A percentile compares a stretch with the other conserved stretches of the same genome.
phyloP scores from a whole-genome alignment of 2,329 filamentous ascomycete species.

The Neophaeococcomyces mojaviensis region DNA sequence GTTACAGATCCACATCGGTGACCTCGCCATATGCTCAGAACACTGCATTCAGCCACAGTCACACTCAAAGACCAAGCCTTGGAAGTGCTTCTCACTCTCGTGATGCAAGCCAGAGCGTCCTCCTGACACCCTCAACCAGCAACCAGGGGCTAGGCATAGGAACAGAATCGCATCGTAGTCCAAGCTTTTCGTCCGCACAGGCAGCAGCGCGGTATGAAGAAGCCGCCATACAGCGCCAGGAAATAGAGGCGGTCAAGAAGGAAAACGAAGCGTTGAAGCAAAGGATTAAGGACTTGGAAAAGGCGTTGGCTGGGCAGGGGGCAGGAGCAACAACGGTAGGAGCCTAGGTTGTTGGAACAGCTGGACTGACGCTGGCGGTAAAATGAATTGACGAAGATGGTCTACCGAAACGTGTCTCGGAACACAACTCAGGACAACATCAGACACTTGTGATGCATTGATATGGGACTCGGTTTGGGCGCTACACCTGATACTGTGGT shows the following conservation, averaged over 20 bases:
- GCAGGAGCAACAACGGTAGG: neutral
- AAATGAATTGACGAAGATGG: too few relatives aligned
- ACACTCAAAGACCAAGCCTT: neutral
- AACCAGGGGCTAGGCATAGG: neutral
- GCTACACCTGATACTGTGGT: too few relatives aligned
- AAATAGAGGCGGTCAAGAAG: slow-evolving; percentile 37
- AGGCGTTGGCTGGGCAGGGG: slow-evolving; percentile 10
- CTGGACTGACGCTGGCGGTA: neutral
- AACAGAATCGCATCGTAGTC: slow-evolving; percentile 11
- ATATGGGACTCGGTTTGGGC: too few relatives aligned
- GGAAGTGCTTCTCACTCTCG: neutral
- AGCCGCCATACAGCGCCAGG: slow-evolving; percentile 32
- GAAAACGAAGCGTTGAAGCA: slow-evolving; percentile 41
- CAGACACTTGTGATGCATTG: too few relatives aligned
- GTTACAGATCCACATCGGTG: neutral
- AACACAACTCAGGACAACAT: neutral
- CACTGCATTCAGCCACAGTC: neutral
- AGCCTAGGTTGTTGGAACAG: neutral
- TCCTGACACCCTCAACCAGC: neutral
- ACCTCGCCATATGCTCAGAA: neutral
- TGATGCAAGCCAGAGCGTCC: neutral
- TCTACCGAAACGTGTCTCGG: neutral
- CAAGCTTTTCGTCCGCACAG: slow-evolving; percentile 25
- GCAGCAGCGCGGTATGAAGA: slow-evolving; percentile 36
- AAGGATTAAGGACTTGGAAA: slow-evolving; percentile 39